phyloP scores from a whole-genome alignment of 208 protist genomes.

The Paratrypanosoma confusum region DNA sequence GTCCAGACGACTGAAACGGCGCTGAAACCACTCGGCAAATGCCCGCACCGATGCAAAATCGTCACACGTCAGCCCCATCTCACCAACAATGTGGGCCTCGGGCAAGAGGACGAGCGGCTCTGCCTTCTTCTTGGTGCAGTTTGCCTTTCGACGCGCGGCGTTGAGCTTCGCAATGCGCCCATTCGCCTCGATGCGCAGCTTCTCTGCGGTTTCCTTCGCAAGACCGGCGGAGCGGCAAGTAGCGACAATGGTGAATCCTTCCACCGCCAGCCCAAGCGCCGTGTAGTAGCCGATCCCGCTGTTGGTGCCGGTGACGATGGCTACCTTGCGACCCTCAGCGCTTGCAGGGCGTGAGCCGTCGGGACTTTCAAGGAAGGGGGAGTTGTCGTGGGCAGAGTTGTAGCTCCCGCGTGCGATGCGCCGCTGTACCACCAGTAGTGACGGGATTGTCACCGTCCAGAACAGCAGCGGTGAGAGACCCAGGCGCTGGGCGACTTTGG shows the following conservation, averaged over 20 bases:
- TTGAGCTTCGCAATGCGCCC: slow-evolving; percentile 18
- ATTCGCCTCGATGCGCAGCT: slow-evolving; percentile 26
- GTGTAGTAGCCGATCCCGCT: slow-evolving; percentile 82
- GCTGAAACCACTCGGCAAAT: slow-evolving; percentile 42
- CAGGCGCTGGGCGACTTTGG: too few species aligned
- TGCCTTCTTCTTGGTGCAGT: too few species aligned
- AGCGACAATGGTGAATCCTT: slow-evolving; percentile 66
- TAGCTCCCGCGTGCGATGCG: too few species aligned
- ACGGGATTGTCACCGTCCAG: too few species aligned
- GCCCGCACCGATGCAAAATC: slow-evolving; percentile 53
- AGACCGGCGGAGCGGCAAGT: slow-evolving; percentile 58
- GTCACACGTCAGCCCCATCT: slow-evolving; percentile 64
- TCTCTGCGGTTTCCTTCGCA: slow-evolving; percentile 30
- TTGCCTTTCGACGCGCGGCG: slow-evolving; percentile 7
- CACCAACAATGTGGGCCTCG: slow-evolving; percentile 30
- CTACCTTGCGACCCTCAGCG: slow-evolving; percentile 49
- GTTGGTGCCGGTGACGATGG: slow-evolving; percentile 86
- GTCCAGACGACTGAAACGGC: slow-evolving; percentile 48
- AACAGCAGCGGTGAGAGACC: too few species aligned
- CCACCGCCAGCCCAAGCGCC: slow-evolving; percentile 54
- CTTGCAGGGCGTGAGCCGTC: too few species aligned
- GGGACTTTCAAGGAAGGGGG: too few species aligned
- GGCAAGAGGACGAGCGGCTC: slow-evolving; percentile 7
- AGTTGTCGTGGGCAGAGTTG: too few species aligned
- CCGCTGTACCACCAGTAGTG: too few species aligned